A percentile compares a stretch with the other conserved stretches of the same genome.
Evolutionary conservation across 495 filamentous ascomycete species (phyloP).

Genomic region (Neurospora sp.): DNA sequence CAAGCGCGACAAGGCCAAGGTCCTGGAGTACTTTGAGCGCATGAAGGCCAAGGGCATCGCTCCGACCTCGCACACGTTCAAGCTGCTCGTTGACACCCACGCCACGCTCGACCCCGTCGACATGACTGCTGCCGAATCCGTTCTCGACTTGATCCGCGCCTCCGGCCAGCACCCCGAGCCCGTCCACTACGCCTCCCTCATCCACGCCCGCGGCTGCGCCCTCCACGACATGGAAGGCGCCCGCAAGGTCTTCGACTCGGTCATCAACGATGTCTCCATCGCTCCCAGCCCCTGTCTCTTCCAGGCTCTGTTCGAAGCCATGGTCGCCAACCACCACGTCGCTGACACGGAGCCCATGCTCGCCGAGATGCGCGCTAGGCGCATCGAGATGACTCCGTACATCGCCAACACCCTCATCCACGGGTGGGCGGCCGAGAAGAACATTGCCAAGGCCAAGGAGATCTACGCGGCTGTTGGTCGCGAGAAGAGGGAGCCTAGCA

Average conservation of each 20-base stretch:
- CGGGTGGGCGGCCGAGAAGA: slow-evolving; percentile 81
- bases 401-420: slow-evolving; percentile 99
- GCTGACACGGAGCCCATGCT: slow-evolving; percentile 65
- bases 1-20: slow-evolving; percentile 88
- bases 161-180: slow-evolving; percentile 72
- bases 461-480: slow-evolving; percentile 68
- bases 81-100: slow-evolving; percentile 91
- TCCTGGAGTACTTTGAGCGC: slow-evolving; percentile 89
- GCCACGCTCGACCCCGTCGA: slow-evolving; percentile 89
- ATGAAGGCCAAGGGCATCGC: slow-evolving; percentile 82
- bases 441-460: slow-evolving; percentile 65
- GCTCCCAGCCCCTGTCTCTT: slow-evolving; percentile 76
- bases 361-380: slow-evolving; percentile 55
- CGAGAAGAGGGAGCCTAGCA: slow-evolving; percentile 83
- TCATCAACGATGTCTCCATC: slow-evolving; percentile 55
- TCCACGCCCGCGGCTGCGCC: slow-evolving; percentile 93
- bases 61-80: slow-evolving; percentile 92
- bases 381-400: slow-evolving; percentile 86
- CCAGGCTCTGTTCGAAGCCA: slow-evolving; percentile 89
- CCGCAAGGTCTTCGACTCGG: slow-evolving; percentile 67
- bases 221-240: slow-evolving; percentile 83
- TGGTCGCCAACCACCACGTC: slow-evolving; percentile 89
- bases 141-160: slow-evolving; percentile 68
- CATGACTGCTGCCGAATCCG: slow-evolving; percentile 78
- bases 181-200: slow-evolving; percentile 88